Base-by-base conservation (phyloP, 371 early-diverging fungal genomes). In the Apophysomyces variabilis region DNA sequence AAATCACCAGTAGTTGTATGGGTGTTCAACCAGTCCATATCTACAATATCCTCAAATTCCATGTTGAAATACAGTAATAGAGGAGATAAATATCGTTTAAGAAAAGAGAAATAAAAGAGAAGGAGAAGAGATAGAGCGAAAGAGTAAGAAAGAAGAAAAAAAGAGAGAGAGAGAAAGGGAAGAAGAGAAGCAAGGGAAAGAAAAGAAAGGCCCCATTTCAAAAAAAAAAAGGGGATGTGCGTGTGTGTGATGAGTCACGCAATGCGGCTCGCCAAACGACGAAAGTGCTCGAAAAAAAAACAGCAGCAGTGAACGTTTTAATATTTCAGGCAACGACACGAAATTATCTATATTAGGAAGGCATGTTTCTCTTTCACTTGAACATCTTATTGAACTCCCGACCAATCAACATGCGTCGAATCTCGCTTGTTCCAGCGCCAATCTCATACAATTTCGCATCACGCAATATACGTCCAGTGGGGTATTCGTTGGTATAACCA, bases 381-480 rank as follows among this genome's bases (percentile, higher is more conserved):
- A 69, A 82, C 38, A 71, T 57, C 72, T 89, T 89, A 76, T 91
- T 89, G 78, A 90, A 87, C 69, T 88, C 89, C 46, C 92, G 79
- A 60, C 88, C 99, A 75, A 97, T 98, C 65, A 98, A 76, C 95
- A 97, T 94, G n/a, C 99, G 85, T 66, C 99, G 89, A 76, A 98
- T 95, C 80, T 98, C 99, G 66, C 92, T 93, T 21, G 99, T 98
- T 57, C 99, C 99, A 35, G 99, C 98, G 60, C 98, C 98, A 76
- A 98, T 98, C 79, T 98, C 99, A 75, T 98, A 98, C 13, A 98
- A 84, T 80, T 97, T 98, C 35, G 97, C 97, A 76, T 98, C 99
- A 43, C 99, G 87, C 63, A 98, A 76, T 57, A 97, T 85, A 38
- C 99, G 89, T n/a, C 97, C 97, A 3, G 95, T 91, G 4, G 93